Conservation (phyloP, 2,329 filamentous ascomycete species). For the Colletotrichum sp. region DNA sequence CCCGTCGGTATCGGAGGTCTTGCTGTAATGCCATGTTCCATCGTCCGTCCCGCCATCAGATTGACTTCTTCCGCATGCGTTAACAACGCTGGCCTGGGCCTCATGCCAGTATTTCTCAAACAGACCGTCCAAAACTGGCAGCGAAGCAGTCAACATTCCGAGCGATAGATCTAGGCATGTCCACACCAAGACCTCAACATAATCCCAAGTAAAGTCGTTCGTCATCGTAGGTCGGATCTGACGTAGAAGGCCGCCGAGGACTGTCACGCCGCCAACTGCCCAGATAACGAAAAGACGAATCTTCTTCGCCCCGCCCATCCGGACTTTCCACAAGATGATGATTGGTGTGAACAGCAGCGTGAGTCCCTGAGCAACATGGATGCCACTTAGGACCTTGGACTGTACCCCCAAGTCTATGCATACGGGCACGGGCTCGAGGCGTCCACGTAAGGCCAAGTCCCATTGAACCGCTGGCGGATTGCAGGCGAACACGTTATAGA, state of each 20-base stretch:
- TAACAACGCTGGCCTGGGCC: background rate
- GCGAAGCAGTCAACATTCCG: conserved; percentile 34
- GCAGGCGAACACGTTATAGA: conserved; percentile 34
- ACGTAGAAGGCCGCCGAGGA: conserved; percentile 33
- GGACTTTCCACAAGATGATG: conserved; percentile 37
- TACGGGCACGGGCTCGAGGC: conserved; percentile 15
- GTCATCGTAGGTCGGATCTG: conserved; percentile 24
- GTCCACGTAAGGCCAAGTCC: conserved; percentile 28
- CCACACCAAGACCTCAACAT: conserved; percentile 32
- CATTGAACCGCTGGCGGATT: conserved; percentile 28
- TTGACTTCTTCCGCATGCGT: background rate
- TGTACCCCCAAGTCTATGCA: conserved; percentile 27
- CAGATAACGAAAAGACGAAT: conserved; percentile 35
- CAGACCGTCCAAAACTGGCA: conserved; percentile 33
- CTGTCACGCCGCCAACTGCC: conserved; percentile 32
- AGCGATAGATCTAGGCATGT: conserved; percentile 34
- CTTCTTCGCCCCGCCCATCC: conserved; percentile 33
- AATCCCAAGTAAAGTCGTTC: conserved; percentile 28
- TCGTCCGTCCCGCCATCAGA: background rate
- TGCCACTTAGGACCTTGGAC: conserved; percentile 28
- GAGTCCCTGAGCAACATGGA: conserved; percentile 39
- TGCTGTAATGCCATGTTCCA: conserved; percentile 2
- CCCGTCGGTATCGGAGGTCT: background rate
- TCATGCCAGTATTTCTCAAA: background rate
- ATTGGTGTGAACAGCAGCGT: conserved; percentile 34